These are phyloP conservation scores for Achaetomiella virescens DNA, from an alignment of 495 filamentous ascomycete species.

Conservation along the genomic window DNA sequence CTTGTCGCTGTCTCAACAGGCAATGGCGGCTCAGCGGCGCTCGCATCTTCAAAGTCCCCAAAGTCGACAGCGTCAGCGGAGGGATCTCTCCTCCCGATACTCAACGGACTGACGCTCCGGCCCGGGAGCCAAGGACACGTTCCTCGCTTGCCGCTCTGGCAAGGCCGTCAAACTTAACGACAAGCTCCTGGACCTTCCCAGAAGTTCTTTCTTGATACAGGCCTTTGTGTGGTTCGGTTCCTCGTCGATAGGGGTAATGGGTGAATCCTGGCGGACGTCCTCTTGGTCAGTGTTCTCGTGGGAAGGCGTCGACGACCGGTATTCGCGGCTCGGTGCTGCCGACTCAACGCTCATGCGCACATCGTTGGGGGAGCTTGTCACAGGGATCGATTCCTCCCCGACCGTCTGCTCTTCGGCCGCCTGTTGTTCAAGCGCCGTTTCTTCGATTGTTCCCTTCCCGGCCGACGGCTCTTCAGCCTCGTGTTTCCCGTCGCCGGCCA, in stretches of 20 bases:
- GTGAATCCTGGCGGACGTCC: slow-evolving; percentile 40
- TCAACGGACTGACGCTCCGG: slow-evolving; percentile 15
- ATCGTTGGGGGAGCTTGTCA: neutral
- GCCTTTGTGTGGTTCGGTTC: slow-evolving; percentile 32
- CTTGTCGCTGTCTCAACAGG: neutral
- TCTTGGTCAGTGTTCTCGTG: slow-evolving; percentile 37
- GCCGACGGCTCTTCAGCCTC: neutral
- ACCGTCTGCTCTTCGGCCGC: no score
- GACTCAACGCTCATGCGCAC: slow-evolving; percentile 16
- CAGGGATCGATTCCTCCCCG: neutral
- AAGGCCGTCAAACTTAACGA: slow-evolving; percentile 42
- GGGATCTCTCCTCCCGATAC: slow-evolving; percentile 3
- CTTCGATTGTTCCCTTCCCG: neutral
- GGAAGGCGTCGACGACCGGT: slow-evolving; percentile 35
- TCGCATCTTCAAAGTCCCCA: slow-evolving; percentile 49
- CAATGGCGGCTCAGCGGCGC: slow-evolving; percentile 22
- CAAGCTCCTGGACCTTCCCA: slow-evolving; percentile 43
- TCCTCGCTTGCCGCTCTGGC: slow-evolving; percentile 34
- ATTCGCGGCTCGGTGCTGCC: slow-evolving; percentile 14
- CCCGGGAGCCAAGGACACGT: slow-evolving; percentile 7
- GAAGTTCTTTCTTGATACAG: slow-evolving; percentile 27
- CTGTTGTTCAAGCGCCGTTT: neutral
- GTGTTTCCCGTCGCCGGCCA: neutral
- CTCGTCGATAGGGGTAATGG: slow-evolving; percentile 50
- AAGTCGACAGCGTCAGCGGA: slow-evolving; percentile 39